Conservation (phyloP, 2,329 filamentous ascomycete species). For the Penicillium sp. region DNA sequence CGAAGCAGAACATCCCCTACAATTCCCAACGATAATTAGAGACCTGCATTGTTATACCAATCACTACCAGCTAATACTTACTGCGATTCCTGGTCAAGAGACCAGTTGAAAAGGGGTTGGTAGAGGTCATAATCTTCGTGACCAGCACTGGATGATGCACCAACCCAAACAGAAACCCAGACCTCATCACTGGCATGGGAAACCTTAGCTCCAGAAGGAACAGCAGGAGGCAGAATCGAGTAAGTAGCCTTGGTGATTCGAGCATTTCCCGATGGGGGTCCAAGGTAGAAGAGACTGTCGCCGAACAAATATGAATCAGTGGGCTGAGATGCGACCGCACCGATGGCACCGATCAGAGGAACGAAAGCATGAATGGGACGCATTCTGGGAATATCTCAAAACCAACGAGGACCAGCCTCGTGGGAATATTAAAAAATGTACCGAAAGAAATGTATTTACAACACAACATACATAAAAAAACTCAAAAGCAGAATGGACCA, state of each 20-base stretch:
- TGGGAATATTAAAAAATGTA: not conserved
- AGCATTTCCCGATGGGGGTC: slow-evolving; percentile 13
- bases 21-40: not conserved
- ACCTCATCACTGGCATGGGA: slow-evolving; percentile 9
- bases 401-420: not conserved
- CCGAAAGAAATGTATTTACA: not conserved
- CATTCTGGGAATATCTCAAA: slow-evolving; percentile 2
- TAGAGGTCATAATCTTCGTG: slow-evolving; percentile 10
- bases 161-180: slow-evolving; percentile 22
- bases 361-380: slow-evolving; percentile 4
- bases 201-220: slow-evolving; percentile 3
- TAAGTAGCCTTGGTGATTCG: slow-evolving; percentile 20
- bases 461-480: not conserved
- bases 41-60: not conserved
- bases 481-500: not conserved
- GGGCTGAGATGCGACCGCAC: slow-evolving; percentile 5
- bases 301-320: slow-evolving; percentile 18
- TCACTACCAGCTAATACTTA: not conserved
- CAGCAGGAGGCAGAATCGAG: slow-evolving; percentile 15
- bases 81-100: slow-evolving; percentile 20
- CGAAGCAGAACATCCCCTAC: slow-evolving; percentile 16
- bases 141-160: slow-evolving; percentile 11
- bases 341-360: slow-evolving; percentile 9
- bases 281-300: slow-evolving; percentile 18
- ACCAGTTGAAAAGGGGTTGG: slow-evolving; percentile 21